Conservation (phyloP, 2,329 filamentous ascomycete species). For the Cytospora mali region DNA sequence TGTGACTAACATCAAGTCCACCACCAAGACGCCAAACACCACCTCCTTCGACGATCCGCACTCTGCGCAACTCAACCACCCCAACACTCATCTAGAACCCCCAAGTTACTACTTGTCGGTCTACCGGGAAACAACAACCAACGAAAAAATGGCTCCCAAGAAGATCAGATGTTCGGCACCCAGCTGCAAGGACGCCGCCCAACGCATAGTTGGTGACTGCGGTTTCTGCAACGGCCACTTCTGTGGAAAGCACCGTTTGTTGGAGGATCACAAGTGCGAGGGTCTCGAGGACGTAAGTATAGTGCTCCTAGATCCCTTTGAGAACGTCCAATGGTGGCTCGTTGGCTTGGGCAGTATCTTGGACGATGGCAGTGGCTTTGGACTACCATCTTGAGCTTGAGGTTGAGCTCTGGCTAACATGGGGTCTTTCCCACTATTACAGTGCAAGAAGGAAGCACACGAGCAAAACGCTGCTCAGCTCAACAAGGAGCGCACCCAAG, state of each 20-base stretch:
- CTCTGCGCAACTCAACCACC: not conserved
- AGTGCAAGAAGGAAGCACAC: slow-evolving; percentile 96
- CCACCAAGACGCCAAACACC: not conserved
- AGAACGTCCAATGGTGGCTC: slow-evolving; percentile 43
- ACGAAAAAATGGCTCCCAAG: slow-evolving; percentile 62
- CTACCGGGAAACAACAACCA: not conserved
- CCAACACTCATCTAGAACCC: not conserved
- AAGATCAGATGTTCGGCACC: slow-evolving; percentile 87
- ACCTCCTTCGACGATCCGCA: slow-evolving; percentile 1
- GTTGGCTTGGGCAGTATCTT: slow-evolving; percentile 44
- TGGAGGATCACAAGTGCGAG: slow-evolving; percentile 92
- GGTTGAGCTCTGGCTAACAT: slow-evolving; percentile 13
- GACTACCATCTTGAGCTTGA: slow-evolving; percentile 3
- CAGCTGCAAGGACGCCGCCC: slow-evolving; percentile 83
- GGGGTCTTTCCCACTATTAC: slow-evolving; percentile 1
- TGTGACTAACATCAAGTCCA: slow-evolving; percentile 14
- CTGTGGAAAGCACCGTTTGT: slow-evolving; percentile 90
- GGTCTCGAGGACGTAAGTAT: slow-evolving; percentile 81
- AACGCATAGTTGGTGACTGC: slow-evolving; percentile 95
- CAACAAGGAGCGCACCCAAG: slow-evolving; percentile 88
- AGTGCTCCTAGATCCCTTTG: slow-evolving; percentile 28
- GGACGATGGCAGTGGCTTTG: slow-evolving; percentile 32
- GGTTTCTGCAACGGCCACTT: slow-evolving; percentile 92
- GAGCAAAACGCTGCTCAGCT: slow-evolving; percentile 92
- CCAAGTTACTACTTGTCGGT: not conserved